Conservation (phyloP, 305 asterid species). For the Coffea humblotiana region DNA sequence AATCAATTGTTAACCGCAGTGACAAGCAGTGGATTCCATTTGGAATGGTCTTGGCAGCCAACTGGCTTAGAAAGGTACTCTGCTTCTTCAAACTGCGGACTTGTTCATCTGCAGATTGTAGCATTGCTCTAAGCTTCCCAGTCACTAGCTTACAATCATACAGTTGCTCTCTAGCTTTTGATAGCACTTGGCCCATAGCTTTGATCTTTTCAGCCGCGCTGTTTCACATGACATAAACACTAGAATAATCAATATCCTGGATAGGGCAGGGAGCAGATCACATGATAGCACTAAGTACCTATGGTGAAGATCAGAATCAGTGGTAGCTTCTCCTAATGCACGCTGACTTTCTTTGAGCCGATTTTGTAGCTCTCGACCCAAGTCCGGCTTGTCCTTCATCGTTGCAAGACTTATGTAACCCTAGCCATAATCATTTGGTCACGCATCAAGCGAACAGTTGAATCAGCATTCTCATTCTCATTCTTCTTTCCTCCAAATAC, state of each 20-base stretch:
- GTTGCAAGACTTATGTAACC: constrained; percentile 90
- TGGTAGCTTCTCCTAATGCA: constrained; percentile 77
- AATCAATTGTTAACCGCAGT: constrained; percentile 91
- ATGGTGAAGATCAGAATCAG: constrained; percentile 84
- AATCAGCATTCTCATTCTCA: constrained; percentile 91
- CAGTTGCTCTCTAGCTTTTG: constrained; percentile 88
- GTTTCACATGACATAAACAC: constrained; percentile 29
- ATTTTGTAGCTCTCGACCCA: constrained; percentile 76
- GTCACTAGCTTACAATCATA: constrained; percentile 95
- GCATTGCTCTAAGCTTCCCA: constrained; percentile 96
- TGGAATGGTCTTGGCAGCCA: constrained; percentile 98
- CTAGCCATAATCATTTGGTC: constrained; percentile 99
- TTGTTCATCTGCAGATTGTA: constrained; percentile 99
- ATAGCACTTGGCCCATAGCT: constrained; percentile 90
- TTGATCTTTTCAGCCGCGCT: constrained; percentile 87
- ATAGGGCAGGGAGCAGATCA: constrained; percentile 20
- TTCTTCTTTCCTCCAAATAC: constrained; percentile 96
- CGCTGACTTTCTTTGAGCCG: constrained; percentile 97
- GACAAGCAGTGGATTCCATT: constrained; percentile 95
- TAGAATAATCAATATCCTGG: constrained; percentile 23
- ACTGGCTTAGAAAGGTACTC: constrained; percentile 96
- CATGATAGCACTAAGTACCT: constrained; percentile 45
- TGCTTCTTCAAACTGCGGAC: constrained; percentile 96
- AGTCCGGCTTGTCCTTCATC: constrained; percentile 69
- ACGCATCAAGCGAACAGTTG: constrained; percentile 86